A percentile compares a stretch with the other conserved stretches of the same genome.
phyloP scores from a whole-genome alignment of 2,329 filamentous ascomycete species.

The Pseudonectria buxi region DNA sequence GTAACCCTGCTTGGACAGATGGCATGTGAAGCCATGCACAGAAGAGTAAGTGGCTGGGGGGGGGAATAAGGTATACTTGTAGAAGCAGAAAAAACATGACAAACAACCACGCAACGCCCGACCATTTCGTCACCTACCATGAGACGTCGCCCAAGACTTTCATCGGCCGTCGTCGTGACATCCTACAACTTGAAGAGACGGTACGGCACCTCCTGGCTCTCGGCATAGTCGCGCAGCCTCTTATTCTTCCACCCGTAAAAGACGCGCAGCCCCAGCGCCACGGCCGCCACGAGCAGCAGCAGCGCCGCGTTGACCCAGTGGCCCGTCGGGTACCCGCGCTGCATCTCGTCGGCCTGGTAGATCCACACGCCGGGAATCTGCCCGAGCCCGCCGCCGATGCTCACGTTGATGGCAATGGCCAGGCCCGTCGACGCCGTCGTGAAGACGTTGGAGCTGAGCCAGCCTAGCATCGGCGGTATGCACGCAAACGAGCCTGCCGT shows the following conservation, averaged over 20 bases:
- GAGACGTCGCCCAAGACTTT: too few species aligned
- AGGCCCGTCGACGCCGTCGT: slow-evolving; percentile 59
- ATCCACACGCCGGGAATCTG: slow-evolving; percentile 71
- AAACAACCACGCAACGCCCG: neutral
- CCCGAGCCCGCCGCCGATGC: slow-evolving; percentile 57
- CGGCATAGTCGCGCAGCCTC: slow-evolving; percentile 25
- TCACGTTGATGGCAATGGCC: slow-evolving; percentile 64
- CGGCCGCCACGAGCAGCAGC: slow-evolving; percentile 50
- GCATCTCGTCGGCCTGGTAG: slow-evolving; percentile 57
- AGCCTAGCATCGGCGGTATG: slow-evolving; percentile 64
- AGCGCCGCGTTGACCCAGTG: slow-evolving; percentile 61
- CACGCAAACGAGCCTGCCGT: slow-evolving; percentile 60
- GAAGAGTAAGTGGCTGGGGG: too few species aligned
- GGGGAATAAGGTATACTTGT: too few species aligned
- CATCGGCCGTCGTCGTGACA: too few species aligned
- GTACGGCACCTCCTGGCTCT: slow-evolving; percentile 25
- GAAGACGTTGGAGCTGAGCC: slow-evolving; percentile 62
- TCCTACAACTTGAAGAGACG: slow-evolving; percentile 35
- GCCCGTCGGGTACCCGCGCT: slow-evolving; percentile 59
- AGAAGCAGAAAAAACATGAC: neutral
- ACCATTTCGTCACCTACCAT: neutral
- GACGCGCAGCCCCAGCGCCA: slow-evolving; percentile 45
- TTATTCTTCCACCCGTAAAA: slow-evolving; percentile 48
- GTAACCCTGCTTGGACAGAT: too few species aligned
- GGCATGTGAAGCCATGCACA: too few species aligned